phyloP scores from a whole-genome alignment of 345 rosid genomes.

The Corchorus olitorius region DNA sequence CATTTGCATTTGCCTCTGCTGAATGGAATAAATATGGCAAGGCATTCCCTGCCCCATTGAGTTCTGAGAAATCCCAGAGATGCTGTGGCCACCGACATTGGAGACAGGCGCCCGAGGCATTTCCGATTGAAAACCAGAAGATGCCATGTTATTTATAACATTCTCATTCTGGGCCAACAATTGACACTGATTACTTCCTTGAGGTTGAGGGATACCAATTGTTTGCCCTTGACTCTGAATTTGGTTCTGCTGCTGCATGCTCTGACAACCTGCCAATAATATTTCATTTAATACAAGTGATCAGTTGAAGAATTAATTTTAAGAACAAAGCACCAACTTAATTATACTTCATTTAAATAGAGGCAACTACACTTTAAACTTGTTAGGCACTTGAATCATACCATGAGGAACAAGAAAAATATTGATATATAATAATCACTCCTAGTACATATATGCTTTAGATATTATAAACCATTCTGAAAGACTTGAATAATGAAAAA shows the following conservation, averaged over 20 bases:
- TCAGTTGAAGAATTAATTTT: background rate
- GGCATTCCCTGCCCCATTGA: conserved; percentile 54
- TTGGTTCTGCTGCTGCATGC: conserved; percentile 49
- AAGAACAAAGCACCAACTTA: conserved; percentile 26
- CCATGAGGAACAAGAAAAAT: background rate
- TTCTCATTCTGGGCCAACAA: conserved; percentile 48
- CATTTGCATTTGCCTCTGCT: conserved; percentile 67
- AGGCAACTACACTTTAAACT: background rate
- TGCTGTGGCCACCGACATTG: conserved; percentile 41
- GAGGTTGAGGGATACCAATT: conserved; percentile 27
- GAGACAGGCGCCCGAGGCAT: conserved; percentile 45
- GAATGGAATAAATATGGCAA: conserved; percentile 45
- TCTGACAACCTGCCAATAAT: conserved; percentile 28
- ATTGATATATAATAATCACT: background rate
- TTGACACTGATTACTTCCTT: conserved; percentile 51
- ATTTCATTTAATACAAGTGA: background rate
- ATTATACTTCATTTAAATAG: conserved; percentile 15
- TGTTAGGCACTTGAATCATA: background rate
- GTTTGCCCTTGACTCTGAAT: conserved; percentile 53
- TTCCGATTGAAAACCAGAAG: conserved; percentile 43
- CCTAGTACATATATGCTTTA: too few relatives aligned
- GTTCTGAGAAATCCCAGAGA: conserved; percentile 47
- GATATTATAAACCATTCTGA: background rate
- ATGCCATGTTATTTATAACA: conserved; percentile 48
- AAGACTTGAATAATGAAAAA: background rate